phyloP scores from a whole-genome alignment of 2,329 filamentous ascomycete genomes.

The Penicillium sp. region DNA sequence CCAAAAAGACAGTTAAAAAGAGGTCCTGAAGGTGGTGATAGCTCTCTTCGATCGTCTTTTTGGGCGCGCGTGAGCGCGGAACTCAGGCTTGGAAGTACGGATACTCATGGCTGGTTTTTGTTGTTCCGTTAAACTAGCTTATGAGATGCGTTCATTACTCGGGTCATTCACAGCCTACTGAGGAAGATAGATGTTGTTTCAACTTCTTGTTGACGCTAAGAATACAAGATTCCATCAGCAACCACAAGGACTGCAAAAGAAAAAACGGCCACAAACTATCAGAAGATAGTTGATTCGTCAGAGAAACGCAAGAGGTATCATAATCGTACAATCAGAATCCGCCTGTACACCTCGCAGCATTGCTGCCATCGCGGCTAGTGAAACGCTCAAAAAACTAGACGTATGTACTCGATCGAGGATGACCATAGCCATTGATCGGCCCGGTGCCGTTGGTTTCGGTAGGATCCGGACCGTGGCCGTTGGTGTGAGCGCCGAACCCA shows the following conservation, averaged over 20 bases:
- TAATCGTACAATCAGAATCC: slow-evolving; percentile 44
- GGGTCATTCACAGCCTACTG: background rate
- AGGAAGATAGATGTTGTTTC: background rate
- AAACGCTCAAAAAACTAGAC: slow-evolving; percentile 34
- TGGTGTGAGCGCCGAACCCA: slow-evolving; percentile 26
- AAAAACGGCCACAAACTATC: slow-evolving; percentile 3
- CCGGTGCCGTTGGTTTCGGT: slow-evolving; percentile 29
- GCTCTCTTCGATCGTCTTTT: too few relatives aligned
- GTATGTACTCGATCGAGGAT: slow-evolving; percentile 43
- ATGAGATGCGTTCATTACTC: too few relatives aligned
- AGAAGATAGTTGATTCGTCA: slow-evolving; percentile 24
- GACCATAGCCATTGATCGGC: slow-evolving; percentile 37
- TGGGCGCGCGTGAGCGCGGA: too few relatives aligned
- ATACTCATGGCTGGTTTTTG: too few relatives aligned
- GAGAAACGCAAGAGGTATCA: slow-evolving; percentile 43
- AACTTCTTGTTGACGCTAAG: slow-evolving; percentile 1
- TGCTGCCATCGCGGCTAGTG: slow-evolving; percentile 23
- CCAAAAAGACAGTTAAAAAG: too few relatives aligned
- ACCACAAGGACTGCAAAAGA: slow-evolving; percentile 1
- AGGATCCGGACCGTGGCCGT: slow-evolving; percentile 31
- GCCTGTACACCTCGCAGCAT: slow-evolving; percentile 31
- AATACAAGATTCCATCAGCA: background rate
- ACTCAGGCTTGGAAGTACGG: too few relatives aligned
- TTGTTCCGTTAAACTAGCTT: too few relatives aligned
- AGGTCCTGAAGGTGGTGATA: too few relatives aligned